Conservation (phyloP, 345 rosid species). For the Eucalyptus tenuipes region DNA sequence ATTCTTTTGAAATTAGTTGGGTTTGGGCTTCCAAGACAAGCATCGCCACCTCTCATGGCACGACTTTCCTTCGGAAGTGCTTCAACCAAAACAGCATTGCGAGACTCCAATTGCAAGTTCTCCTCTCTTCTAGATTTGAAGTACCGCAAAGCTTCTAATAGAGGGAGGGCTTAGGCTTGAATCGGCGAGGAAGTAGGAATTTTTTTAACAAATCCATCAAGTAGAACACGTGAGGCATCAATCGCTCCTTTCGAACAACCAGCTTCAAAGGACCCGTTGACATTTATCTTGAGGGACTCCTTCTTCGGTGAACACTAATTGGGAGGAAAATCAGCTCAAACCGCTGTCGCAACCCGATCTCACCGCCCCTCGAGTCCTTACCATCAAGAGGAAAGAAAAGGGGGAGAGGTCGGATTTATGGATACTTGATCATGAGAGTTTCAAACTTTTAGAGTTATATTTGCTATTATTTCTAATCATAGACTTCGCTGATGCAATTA, state of each 20-base stretch:
- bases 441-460: too few species aligned
- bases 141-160: neutral
- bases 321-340: neutral
- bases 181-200: neutral
- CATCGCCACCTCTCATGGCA: too few species aligned
- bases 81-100: too few species aligned
- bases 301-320: neutral
- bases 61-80: too few species aligned
- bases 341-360: fast-evolving
- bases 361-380: too few species aligned
- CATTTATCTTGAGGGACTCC: neutral
- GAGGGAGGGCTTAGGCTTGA: neutral
- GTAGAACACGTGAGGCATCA: fast-evolving
- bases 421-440: too few species aligned
- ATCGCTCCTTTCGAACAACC: neutral
- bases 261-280: neutral
- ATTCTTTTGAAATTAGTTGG: too few species aligned
- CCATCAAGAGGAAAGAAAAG: too few species aligned
- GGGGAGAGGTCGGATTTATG: too few species aligned
- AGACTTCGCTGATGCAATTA: neutral
- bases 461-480: neutral
- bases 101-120: too few species aligned
- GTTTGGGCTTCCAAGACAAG: too few species aligned
- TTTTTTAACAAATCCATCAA: fast-evolving
- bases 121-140: neutral